Conservation (phyloP, 371 early-diverging fungal species). For the Lichtheimia corymbifera region DNA sequence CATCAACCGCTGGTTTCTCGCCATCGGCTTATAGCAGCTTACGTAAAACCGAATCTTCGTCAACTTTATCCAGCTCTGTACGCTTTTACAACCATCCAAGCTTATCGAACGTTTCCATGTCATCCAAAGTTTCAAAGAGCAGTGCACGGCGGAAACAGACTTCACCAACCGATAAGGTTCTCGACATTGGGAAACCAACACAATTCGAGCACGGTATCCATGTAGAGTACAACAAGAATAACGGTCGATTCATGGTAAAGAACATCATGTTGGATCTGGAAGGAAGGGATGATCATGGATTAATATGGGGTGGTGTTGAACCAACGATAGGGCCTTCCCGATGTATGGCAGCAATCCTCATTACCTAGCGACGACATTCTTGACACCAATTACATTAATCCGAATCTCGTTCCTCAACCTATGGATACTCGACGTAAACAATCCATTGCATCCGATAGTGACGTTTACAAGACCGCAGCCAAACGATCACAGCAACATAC, state of each 20-base stretch:
- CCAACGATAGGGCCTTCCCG: constrained; percentile 60
- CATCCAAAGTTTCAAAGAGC: constrained; percentile 39
- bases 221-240: constrained; percentile 62
- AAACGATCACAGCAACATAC: not conserved
- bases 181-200: constrained; percentile 66
- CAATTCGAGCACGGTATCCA: constrained; percentile 71
- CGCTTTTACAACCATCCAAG: constrained; percentile 41
- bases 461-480: not conserved
- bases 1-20: constrained; percentile 31
- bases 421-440: constrained; percentile 14
- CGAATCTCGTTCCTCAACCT: constrained; percentile 61
- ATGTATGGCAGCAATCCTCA: constrained; percentile 62
- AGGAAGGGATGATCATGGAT: not conserved
- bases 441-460: not conserved
- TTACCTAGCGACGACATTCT: constrained; percentile 66
- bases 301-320: not conserved
- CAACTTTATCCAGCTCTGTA: constrained; percentile 37
- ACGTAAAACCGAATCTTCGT: constrained; percentile 33
- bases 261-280: not conserved
- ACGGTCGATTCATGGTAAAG: constrained; percentile 63
- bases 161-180: constrained; percentile 43
- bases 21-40: constrained; percentile 21
- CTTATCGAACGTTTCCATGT: constrained; percentile 38
- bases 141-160: constrained; percentile 9
- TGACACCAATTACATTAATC: constrained; percentile 64